These are phyloP conservation scores for Sporothrix euskadiensis DNA, from an alignment of 2,329 filamentous ascomycete genomes.

Conservation along the genomic window DNA sequence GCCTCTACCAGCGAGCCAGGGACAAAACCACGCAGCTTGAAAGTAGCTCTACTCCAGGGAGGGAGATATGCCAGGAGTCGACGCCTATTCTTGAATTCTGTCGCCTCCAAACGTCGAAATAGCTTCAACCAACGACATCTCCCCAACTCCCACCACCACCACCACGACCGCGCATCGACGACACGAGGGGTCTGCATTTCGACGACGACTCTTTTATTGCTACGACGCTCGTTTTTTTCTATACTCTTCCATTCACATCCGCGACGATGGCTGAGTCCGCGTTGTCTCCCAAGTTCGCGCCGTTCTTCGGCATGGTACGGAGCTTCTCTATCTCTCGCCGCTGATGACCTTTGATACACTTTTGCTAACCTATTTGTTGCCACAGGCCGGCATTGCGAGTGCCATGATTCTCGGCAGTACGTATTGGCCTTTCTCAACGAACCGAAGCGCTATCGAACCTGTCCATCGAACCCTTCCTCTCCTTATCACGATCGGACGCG, in stretches of 20 bases:
- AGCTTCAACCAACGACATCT: slow-evolving; percentile 23
- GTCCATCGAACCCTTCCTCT: not conserved
- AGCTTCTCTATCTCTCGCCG: slow-evolving; percentile 1
- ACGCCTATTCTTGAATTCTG: slow-evolving; percentile 11
- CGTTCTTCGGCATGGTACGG: slow-evolving; percentile 84
- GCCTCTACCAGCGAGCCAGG: not conserved
- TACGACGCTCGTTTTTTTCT: not conserved
- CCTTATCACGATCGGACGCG: slow-evolving; percentile 33
- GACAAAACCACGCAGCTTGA: slow-evolving; percentile 29
- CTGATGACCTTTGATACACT: not conserved
- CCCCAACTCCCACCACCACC: not conserved
- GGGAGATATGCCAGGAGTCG: slow-evolving; percentile 19
- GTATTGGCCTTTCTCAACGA: slow-evolving; percentile 37
- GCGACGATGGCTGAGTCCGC: slow-evolving; percentile 53
- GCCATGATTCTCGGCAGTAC: slow-evolving; percentile 85
- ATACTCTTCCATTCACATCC: not conserved
- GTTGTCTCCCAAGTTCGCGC: slow-evolving; percentile 76
- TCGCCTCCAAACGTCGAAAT: slow-evolving; percentile 21
- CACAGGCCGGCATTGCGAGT: slow-evolving; percentile 71
- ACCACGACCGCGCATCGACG: not conserved
- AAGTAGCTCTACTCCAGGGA: not conserved
- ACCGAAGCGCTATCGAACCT: slow-evolving; percentile 24
- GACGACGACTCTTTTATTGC: not conserved
- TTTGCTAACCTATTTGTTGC: not conserved
- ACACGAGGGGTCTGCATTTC: not conserved